A percentile compares a stretch with the other conserved stretches of the same genome.
Evolutionary conservation across 768 basidiomycete species (phyloP).

Genomic region (Tricholoma flavovirens): DNA sequence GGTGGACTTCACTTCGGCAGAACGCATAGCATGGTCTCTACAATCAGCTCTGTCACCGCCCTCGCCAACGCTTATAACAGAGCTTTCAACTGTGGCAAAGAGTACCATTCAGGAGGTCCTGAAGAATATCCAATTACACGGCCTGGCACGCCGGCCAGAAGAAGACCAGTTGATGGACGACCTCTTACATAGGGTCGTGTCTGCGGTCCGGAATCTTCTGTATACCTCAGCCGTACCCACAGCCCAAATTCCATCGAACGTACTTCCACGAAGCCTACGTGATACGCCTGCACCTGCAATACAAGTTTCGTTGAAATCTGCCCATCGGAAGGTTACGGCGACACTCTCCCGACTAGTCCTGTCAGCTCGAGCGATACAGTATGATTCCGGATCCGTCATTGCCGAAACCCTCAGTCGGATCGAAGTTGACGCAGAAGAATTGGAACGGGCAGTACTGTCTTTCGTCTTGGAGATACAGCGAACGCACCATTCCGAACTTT

Average conservation of each 20-base stretch:
- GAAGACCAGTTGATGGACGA: slow-evolving; percentile 56
- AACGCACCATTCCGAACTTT: slow-evolving; percentile 33
- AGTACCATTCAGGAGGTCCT: slow-evolving; percentile 59
- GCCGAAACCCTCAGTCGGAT: slow-evolving; percentile 64
- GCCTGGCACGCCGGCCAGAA: slow-evolving; percentile 41
- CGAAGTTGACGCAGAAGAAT: slow-evolving; percentile 69
- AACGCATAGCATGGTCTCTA: slow-evolving; percentile 60
- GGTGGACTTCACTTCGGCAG: slow-evolving; percentile 56
- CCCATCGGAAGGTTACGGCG: slow-evolving; percentile 81
- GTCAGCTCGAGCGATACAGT: slow-evolving; percentile 84
- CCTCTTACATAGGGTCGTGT: slow-evolving; percentile 56
- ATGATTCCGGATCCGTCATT: slow-evolving; percentile 61
- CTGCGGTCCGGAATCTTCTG: slow-evolving; percentile 74
- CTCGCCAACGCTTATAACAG: slow-evolving; percentile 51
- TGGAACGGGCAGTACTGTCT: slow-evolving; percentile 62
- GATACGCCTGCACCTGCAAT: slow-evolving; percentile 40
- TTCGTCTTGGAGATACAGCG: slow-evolving; percentile 71
- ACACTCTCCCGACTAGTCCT: slow-evolving; percentile 87
- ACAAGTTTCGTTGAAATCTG: slow-evolving; percentile 65
- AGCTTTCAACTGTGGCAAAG: slow-evolving; percentile 55
- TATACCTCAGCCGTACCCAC: slow-evolving; percentile 57
- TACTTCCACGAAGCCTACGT: slow-evolving; percentile 45
- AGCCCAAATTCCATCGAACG: slow-evolving; percentile 52
- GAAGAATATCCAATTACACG: slow-evolving; percentile 48
- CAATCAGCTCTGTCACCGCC: slow-evolving; percentile 56